Base-by-base conservation (phyloP, 768 basidiomycete genomes). In the Trametes cingulata region DNA sequence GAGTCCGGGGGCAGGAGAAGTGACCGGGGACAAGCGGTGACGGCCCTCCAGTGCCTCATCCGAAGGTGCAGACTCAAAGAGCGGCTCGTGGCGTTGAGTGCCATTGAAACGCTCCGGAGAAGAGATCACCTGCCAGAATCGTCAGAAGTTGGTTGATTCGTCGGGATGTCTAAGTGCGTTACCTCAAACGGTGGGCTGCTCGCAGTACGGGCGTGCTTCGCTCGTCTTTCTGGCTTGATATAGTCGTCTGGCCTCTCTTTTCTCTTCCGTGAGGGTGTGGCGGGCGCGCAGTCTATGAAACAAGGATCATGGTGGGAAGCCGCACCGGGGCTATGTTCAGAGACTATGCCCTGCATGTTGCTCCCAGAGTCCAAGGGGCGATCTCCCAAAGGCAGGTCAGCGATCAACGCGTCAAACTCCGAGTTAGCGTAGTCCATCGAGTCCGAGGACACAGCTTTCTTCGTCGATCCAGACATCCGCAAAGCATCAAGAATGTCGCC, bases 371-470 rank as follows among this genome's bases (percentile, higher is more conserved):
- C n/a, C 29, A 10, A 10, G 29, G 10, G 29, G 10, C 27, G 36
- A 0, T 35, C 42, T 19, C 35, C 9, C 3, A 27, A 10, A 24
- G 62, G 75, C n/a, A 74, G 59, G 41, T 75, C 66, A 20, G 74
- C 73, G 37, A 81, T 78, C 25, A 82, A 71, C 24, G 74, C 74
- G 62, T 82, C 78, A 41, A 77, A 63, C 56, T 82, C 78, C 13
- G 76, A 69, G 65, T 80, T 74, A 13, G 75, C 75, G 63, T 80
- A 81, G 65, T 71, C 71, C 8, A 71, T 72, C 37, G 74, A 69
- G 10, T 55, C 57, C n/a, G 60, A 65, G 25, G 40, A 46, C 42
- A 63, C 24, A 47, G 51, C 65, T 69, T 52, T 68, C 63, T 14
- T n/a, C 67, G 66, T 27, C 39, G 58, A 19, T 24, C 20, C 29